Base-by-base conservation (phyloP, 805 yeast species). In the Schwanniomyces yamadae region DNA sequence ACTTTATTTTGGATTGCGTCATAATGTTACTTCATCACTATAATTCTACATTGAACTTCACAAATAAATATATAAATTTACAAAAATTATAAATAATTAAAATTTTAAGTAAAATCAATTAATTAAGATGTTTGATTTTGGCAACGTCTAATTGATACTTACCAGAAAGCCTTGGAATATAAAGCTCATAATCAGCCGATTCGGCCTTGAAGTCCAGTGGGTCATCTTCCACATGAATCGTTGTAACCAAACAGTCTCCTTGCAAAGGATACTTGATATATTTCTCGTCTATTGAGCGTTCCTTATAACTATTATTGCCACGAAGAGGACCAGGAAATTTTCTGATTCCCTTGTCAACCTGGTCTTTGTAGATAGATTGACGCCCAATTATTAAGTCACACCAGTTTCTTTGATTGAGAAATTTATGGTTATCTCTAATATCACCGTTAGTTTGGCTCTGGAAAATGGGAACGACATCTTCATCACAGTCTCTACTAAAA, bases 401-500 rank as follows among this genome's bases (percentile, higher is more conserved):
- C 80, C 84, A 84, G 58, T 84, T 84, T 54, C 95, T 67, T 41
- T 70, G 76, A 50, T 83, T 83, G 61, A 81, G 54, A 48, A 82
- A 80, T 47, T 66, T 69, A 31, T 61, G 69, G 59, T 76, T 81
- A 10, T 49, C 55, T 39, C 83, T 62, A 13, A 34, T 39, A 1
- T 50, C 44, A 2, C 81, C 84, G 41, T 80, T 73, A 0, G 80
- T 78, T 35, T 86, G 85, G 16, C 57, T 53, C 3, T 62, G 50
- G 59, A 90, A 89, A 6, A 89, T 49, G 1, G 85, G 84, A n/a
- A 88, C 77, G 54, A 84, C 73, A 49, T 88, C 93, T 56, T 91
- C 97, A 45, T 79, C 85, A 4, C 90, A 80, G 24, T 69, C 56
- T 26, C 50, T 57, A 51, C 76, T 84, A 47, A 81, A 82, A 42